A percentile compares a stretch with the other conserved stretches of the same genome.
These are phyloP conservation scores for Colletotrichum sp. DNA, from an alignment of 2,329 filamentous ascomycete species.

Conservation along the genomic window DNA sequence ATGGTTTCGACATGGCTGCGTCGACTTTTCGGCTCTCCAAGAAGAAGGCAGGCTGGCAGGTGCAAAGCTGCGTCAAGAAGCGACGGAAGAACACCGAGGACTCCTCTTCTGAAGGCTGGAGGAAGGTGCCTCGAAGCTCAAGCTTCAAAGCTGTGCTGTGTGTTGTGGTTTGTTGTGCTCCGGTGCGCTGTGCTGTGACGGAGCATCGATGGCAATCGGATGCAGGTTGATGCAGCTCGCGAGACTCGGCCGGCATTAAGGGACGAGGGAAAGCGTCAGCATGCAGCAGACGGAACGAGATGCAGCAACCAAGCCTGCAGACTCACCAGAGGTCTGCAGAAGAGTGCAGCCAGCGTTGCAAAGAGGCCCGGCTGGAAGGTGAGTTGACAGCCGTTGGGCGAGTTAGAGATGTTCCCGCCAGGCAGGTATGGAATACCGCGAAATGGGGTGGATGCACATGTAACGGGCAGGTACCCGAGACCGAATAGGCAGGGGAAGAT, in stretches of 20 bases:
- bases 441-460: background rate
- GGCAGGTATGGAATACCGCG: background rate
- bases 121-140: background rate
- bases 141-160: background rate
- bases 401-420: background rate
- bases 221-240: slow-evolving; percentile 6
- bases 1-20: background rate
- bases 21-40: background rate
- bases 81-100: slow-evolving; percentile 7
- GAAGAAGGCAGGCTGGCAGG: background rate
- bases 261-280: background rate
- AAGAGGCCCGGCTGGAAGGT: background rate
- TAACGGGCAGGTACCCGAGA: slow-evolving; percentile 2
- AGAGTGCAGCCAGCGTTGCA: background rate
- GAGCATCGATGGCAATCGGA: background rate
- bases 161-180: background rate
- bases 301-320: background rate
- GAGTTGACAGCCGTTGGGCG: background rate
- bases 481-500: background rate
- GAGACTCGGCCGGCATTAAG: background rate
- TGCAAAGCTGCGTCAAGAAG: background rate
- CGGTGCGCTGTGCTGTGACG: background rate
- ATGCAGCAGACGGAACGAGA: slow-evolving; percentile 6
- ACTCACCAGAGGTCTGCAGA: background rate
- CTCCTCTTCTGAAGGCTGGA: background rate